Evolutionary conservation across 768 basidiomycete species (phyloP), one percentile per base, ranked within the genome.

Genomic region (Rhodocollybia butyracea): DNA sequence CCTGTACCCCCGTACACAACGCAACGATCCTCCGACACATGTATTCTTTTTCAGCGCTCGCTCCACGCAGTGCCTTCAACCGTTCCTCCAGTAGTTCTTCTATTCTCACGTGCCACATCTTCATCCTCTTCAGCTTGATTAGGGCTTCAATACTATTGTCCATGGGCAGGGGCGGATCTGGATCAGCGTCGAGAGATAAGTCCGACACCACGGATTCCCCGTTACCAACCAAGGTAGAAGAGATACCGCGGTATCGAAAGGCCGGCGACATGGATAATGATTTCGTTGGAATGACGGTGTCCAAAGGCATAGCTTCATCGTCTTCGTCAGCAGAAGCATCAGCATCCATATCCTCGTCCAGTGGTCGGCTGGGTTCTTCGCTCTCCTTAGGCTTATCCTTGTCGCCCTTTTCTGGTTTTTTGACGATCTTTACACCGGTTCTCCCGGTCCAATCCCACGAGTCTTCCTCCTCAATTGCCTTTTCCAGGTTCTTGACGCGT

Each of bases 11-110:
- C 3, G 92, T 90, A 68, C 92, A 95, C 39, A 94, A 73, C 13
- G 93, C 85, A 24, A 99, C 87, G 57, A 98, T 86, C 73, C 85
- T 94, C 72, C 90, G 88, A 74, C 91, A 96, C 69, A 94, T 88
- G 63, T 89, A 87, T 66, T 94, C 91, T 71, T 89, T 93, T 72
- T 94, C 92, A 17, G 88, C 88, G 62, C 87, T 88, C 29, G 86
- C 85, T 42, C 88, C 91, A 61, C 90, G 84, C 59, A 95, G 69
- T 30, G 77, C 76, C 64, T 80, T 79, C 57, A 97, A 70, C 57
- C 91, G 79, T 57, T 81, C 77, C 59, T 82, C 76, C 69, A 96
- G 81, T 57, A 96, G 64, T 54, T 82, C 80, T 63, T 93, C 86
- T 72, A 90, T 83, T 54, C 91, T 77, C 54, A 78, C 66, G 67